Conservation (phyloP, 257 asterid genomes). For the Craterostigma plantagineum region DNA sequence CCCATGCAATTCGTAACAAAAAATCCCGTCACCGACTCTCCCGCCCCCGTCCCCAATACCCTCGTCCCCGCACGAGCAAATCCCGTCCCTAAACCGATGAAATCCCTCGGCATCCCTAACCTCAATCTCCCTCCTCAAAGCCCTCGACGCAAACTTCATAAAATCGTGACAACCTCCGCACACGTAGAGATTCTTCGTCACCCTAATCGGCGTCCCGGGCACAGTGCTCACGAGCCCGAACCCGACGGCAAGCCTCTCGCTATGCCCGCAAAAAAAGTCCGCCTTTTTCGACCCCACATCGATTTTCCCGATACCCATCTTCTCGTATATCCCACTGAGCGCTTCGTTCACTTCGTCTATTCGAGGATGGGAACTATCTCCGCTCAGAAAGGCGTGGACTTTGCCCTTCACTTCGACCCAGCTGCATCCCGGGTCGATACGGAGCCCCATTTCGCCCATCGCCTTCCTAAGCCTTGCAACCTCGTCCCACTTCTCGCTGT, state of each 20-base stretch:
- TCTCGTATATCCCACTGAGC: slow-evolving; percentile 44
- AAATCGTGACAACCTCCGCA: slow-evolving; percentile 60
- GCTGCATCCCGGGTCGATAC: slow-evolving; percentile 83
- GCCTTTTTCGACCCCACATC: slow-evolving; percentile 55
- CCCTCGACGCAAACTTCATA: slow-evolving; percentile 47
- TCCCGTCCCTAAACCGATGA: slow-evolving; percentile 81
- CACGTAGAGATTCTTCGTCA: slow-evolving; percentile 79
- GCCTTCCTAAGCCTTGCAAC: slow-evolving; percentile 45
- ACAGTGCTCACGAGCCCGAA: slow-evolving; percentile 66
- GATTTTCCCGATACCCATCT: slow-evolving; percentile 33
- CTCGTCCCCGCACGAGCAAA: slow-evolving; percentile 82
- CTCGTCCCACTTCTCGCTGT: slow-evolving; percentile 66
- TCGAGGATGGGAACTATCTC: slow-evolving; percentile 58
- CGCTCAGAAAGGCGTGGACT: slow-evolving; percentile 73
- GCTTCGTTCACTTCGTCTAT: slow-evolving; percentile 31
- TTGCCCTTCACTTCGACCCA: slow-evolving; percentile 87
- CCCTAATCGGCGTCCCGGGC: slow-evolving; percentile 79
- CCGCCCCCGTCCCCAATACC: slow-evolving; percentile 32
- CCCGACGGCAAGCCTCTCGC: slow-evolving; percentile 73
- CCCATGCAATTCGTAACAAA: no score
- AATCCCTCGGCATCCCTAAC: slow-evolving; percentile 72
- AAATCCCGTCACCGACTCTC: no score
- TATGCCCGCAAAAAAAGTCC: slow-evolving; percentile 82
- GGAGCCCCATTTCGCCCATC: slow-evolving; percentile 64
- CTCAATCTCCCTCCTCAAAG: slow-evolving; percentile 66